Conservation (phyloP, 2,329 filamentous ascomycete species). For the Diaporthe sp. region DNA sequence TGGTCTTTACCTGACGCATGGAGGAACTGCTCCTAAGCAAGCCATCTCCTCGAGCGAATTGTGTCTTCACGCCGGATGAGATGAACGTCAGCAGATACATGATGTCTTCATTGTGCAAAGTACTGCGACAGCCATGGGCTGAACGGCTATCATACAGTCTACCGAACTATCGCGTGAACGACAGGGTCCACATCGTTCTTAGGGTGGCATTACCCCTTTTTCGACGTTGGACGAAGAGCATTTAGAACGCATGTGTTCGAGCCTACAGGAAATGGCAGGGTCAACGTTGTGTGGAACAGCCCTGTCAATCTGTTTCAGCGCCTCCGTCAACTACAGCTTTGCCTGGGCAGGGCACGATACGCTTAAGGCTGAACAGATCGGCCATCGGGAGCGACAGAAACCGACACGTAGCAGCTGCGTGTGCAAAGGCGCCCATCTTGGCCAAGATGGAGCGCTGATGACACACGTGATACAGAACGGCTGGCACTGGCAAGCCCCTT, state of each 20-base stretch:
- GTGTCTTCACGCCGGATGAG: neutral
- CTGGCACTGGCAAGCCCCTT: slow-evolving; percentile 10
- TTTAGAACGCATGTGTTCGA: slow-evolving; percentile 33
- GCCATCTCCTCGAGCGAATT: neutral
- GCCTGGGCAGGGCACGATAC: neutral
- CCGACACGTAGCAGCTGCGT: slow-evolving; percentile 31
- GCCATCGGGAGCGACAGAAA: slow-evolving; percentile 20
- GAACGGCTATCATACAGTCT: neutral
- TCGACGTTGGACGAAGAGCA: slow-evolving; percentile 21
- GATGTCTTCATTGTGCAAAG: neutral
- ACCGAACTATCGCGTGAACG: slow-evolving; percentile 25
- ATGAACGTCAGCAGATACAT: neutral
- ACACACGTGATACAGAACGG: slow-evolving; percentile 33
- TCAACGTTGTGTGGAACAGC: slow-evolving; percentile 35
- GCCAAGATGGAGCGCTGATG: slow-evolving; percentile 35
- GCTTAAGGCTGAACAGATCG: slow-evolving; percentile 26
- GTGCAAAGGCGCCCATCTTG: slow-evolving; percentile 17
- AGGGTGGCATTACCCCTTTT: slow-evolving; percentile 33
- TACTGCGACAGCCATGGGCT: neutral
- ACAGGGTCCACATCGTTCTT: slow-evolving; percentile 22
- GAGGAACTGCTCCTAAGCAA: neutral
- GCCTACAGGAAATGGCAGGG: slow-evolving; percentile 39
- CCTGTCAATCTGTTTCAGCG: slow-evolving; percentile 40
- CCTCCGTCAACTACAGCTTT: slow-evolving; percentile 16
- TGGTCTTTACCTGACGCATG: neutral